Percentiles rank a stretch among this genome's conserved stretches.
Evolutionary conservation across 78 protist genomes (phyloP).

Genomic region (Mantamonas sphyraenae): DNA sequence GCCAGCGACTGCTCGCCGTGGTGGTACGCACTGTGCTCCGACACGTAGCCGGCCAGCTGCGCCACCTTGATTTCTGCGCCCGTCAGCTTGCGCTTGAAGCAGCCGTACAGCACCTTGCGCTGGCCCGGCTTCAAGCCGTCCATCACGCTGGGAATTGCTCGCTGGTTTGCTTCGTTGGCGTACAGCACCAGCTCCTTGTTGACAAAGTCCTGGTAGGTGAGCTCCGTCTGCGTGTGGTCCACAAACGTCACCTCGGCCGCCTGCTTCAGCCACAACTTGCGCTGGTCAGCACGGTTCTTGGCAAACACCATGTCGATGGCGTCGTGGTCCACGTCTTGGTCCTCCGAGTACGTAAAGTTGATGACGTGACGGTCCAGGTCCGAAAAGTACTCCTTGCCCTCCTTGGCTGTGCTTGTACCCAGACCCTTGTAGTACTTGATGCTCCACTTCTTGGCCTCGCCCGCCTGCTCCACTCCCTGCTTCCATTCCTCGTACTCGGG

Average conservation of each 20-base stretch:
- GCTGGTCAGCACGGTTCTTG: neutral
- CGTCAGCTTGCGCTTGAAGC: constrained; percentile 93
- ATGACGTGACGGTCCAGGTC: constrained; percentile 73
- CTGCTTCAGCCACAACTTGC: neutral
- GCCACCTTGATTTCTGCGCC: constrained; percentile 95
- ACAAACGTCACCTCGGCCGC: neutral
- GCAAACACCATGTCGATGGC: constrained; percentile 71
- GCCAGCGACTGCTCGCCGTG: constrained; percentile 92
- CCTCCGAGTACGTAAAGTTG: constrained; percentile 48
- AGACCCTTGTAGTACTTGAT: constrained; percentile 76
- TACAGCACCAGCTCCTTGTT: constrained; percentile 91
- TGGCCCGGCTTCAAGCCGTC: constrained; percentile 97
- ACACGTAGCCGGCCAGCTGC: constrained; percentile 94
- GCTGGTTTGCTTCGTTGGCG: constrained; percentile 76
- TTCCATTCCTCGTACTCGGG: constrained; percentile 60
- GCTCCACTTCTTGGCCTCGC: constrained; percentile 7
- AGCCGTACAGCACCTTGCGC: constrained; percentile 89
- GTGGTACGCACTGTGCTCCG: constrained; percentile 94
- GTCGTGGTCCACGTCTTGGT: too few relatives aligned
- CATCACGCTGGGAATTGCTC: constrained; percentile 92
- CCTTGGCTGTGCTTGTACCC: constrained; percentile 84
- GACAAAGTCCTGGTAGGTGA: constrained; percentile 57
- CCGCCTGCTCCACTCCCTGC: neutral
- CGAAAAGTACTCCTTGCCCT: constrained; percentile 92
- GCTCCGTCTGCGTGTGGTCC: neutral